Conservation (phyloP, 306 rosid genomes). For the Prunus armeniaca region DNA sequence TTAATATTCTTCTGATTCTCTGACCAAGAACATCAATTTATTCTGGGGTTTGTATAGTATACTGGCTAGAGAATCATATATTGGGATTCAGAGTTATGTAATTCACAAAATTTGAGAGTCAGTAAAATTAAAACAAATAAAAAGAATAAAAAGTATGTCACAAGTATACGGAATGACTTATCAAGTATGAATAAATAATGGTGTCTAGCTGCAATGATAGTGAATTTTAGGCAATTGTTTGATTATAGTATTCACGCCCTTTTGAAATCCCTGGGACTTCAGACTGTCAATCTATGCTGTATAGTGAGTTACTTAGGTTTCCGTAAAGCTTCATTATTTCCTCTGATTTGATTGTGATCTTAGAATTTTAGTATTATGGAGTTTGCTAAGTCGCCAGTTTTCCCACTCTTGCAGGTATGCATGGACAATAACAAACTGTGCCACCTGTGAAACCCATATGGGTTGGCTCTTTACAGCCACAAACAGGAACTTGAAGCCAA, state of each 20-base stretch:
- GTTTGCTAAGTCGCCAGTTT: constrained; percentile 25
- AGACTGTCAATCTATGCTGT: neutral
- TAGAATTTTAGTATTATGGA: constrained; percentile 3
- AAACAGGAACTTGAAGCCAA: constrained; percentile 61
- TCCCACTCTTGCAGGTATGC: constrained; percentile 62
- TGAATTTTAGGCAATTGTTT: neutral
- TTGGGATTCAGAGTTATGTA: neutral
- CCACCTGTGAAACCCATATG: constrained; percentile 64
- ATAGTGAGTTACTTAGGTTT: neutral
- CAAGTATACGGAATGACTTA: neutral
- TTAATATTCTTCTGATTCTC: constrained; percentile 13
- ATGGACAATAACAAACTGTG: constrained; percentile 73
- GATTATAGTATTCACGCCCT: neutral
- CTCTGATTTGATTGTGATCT: neutral
- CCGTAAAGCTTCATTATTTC: neutral
- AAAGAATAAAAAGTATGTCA: neutral
- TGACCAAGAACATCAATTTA: neutral
- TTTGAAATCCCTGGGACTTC: neutral
- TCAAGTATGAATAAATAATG: neutral
- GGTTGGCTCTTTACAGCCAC: constrained; percentile 94
- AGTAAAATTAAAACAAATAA: neutral
- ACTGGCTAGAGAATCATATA: neutral
- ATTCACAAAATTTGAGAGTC: neutral
- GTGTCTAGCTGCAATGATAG: neutral
- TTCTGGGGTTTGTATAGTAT: neutral